These are phyloP conservation scores for Hyaloscypha finlandica DNA, from an alignment of 495 filamentous ascomycete genomes.

Conservation along the genomic window DNA sequence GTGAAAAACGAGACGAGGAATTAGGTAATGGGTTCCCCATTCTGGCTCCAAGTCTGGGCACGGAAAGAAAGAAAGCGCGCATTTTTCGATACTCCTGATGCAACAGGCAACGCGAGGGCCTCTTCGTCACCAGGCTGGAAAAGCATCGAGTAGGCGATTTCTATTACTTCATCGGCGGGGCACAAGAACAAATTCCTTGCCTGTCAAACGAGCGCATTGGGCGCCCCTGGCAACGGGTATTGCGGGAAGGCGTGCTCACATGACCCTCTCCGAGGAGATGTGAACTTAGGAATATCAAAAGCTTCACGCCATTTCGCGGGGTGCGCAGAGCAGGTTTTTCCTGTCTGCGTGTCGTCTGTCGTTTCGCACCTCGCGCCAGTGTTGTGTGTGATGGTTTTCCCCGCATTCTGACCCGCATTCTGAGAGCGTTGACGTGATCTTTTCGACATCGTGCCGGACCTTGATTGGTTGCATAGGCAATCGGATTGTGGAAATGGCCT, in stretches of 20 bases:
- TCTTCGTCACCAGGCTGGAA: background rate
- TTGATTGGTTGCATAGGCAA: background rate
- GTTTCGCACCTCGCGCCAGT: background rate
- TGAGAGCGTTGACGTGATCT: background rate
- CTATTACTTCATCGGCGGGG: conserved; percentile 18
- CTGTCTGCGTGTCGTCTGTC: background rate
- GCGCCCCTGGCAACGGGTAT: background rate
- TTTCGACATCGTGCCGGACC: background rate
- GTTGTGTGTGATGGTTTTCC: conserved; percentile 11
- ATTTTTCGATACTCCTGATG: background rate
- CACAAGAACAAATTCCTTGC: background rate
- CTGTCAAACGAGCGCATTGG: background rate
- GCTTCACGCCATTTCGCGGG: conserved; percentile 16
- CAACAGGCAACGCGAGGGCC: background rate
- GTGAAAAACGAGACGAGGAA: background rate
- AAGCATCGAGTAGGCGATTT: conserved; percentile 16
- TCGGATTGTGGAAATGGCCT: background rate
- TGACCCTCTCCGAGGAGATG: conserved; percentile 29
- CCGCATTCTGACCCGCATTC: conserved; percentile 1
- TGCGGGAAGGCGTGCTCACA: conserved; percentile 7
- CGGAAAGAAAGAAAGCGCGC: conserved; percentile 1
- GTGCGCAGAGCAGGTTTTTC: background rate
- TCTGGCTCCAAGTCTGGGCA: background rate
- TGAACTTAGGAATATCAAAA: background rate
- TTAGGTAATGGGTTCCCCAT: conserved; percentile 4